Evolutionary conservation across 169 alveolate species (phyloP).

Genomic region (Plasmodium inui): DNA sequence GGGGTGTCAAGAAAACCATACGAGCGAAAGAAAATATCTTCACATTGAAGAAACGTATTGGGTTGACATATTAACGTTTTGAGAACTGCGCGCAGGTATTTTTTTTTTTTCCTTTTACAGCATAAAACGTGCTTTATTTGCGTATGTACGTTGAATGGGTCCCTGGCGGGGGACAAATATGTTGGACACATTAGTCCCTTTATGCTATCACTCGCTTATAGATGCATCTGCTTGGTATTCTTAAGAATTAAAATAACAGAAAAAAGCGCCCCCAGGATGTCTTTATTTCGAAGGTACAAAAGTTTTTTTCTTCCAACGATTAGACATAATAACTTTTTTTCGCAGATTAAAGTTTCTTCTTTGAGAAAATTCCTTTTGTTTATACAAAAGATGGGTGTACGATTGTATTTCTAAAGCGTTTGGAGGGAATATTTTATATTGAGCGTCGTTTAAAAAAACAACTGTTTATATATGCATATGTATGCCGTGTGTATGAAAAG

Average conservation of each 20-base stretch:
- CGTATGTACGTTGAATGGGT: not conserved
- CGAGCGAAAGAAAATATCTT: not conserved
- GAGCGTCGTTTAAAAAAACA: not conserved
- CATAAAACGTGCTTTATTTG: not conserved
- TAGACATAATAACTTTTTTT: not conserved
- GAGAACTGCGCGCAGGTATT: not conserved
- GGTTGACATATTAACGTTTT: not conserved
- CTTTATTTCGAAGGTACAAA: not conserved
- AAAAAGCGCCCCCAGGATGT: not conserved
- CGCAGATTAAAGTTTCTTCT: not conserved
- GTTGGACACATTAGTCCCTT: not conserved
- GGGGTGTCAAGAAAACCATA: not conserved
- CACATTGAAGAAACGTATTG: not conserved
- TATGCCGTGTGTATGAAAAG: not conserved
- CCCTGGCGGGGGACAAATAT: not conserved
- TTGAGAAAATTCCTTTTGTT: not conserved
- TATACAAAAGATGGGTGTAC: not conserved
- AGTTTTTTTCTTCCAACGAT: not conserved
- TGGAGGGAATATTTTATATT: not conserved
- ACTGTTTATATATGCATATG: not conserved
- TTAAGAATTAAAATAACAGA: too few species aligned
- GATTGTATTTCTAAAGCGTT: not conserved
- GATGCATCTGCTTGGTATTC: not conserved
- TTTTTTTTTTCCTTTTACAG: not conserved
- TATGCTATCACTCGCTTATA: not conserved